These are phyloP conservation scores for Fusarium foetens DNA, from an alignment of 2,329 filamentous ascomycete genomes.

Conservation along the genomic window DNA sequence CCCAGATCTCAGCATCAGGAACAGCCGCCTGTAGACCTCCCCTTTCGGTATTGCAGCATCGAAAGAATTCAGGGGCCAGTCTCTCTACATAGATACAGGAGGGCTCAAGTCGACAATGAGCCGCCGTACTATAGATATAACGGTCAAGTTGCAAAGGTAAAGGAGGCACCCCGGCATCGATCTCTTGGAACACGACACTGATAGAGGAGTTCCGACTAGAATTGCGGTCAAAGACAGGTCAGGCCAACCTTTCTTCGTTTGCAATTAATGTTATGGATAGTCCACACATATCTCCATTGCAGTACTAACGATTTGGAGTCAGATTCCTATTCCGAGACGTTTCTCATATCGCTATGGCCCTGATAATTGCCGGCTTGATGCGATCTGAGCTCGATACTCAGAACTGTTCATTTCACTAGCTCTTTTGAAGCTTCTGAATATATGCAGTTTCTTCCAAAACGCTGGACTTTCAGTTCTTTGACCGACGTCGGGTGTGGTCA, in stretches of 20 bases:
- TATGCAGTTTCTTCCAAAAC: neutral
- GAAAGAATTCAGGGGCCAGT: neutral
- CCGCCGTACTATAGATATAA: too few relatives aligned
- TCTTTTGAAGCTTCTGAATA: neutral
- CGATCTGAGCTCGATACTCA: too few relatives aligned
- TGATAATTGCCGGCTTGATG: neutral
- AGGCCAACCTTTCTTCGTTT: neutral
- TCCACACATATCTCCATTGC: neutral
- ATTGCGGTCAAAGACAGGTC: neutral
- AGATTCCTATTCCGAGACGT: neutral
- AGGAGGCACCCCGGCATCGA: neutral
- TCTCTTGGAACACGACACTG: neutral
- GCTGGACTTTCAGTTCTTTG: neutral
- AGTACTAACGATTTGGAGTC: neutral
- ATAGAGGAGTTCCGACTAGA: neutral
- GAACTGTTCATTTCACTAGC: neutral
- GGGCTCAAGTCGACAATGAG: neutral
- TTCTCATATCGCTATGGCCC: neutral
- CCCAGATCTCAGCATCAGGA: neutral
- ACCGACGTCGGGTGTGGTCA: neutral
- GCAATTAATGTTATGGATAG: fast-evolving
- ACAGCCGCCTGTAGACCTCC: neutral
- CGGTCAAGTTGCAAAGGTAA: neutral
- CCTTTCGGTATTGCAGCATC: neutral
- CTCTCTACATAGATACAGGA: neutral